A percentile compares a stretch with the other conserved stretches of the same genome.
Conservation (phyloP, 768 basidiomycete genomes). For the Pleurotus djamor region DNA sequence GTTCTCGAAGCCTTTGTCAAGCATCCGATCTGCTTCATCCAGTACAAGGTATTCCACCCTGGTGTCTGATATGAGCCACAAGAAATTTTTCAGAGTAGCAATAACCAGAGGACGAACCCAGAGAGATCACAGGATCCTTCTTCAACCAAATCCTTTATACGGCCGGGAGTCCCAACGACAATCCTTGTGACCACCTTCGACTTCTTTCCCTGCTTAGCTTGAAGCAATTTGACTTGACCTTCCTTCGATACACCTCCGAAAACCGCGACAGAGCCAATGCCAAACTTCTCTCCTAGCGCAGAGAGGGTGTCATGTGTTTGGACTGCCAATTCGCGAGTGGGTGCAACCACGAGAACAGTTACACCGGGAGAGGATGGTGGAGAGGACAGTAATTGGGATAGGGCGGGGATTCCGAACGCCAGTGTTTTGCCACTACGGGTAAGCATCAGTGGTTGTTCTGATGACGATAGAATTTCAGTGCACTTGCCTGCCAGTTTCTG, state of each 20-base stretch:
- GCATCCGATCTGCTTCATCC: slow-evolving; percentile 98
- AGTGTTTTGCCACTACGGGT: slow-evolving; percentile 85
- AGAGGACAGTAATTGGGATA: slow-evolving; percentile 57
- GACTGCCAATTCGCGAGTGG: slow-evolving; percentile 94
- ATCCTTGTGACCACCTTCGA: slow-evolving; percentile 55
- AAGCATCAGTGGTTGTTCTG: no score
- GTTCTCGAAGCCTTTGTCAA: slow-evolving; percentile 98
- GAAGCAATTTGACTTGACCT: slow-evolving; percentile 71
- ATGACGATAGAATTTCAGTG: not conserved
- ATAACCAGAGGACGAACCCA: slow-evolving; percentile 39
- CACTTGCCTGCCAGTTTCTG: slow-evolving; percentile 86
- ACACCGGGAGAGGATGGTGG: slow-evolving; percentile 34
- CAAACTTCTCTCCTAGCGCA: slow-evolving; percentile 69
- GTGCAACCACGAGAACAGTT: slow-evolving; percentile 81
- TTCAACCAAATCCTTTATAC: slow-evolving; percentile 88
- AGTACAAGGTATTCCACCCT: slow-evolving; percentile 91
- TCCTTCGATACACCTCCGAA: slow-evolving; percentile 96
- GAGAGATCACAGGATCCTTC: slow-evolving; percentile 85
- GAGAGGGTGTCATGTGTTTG: slow-evolving; percentile 89
- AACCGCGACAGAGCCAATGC: slow-evolving; percentile 80
- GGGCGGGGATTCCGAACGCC: slow-evolving; percentile 91
- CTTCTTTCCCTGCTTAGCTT: slow-evolving; percentile 34
- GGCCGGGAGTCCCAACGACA: slow-evolving; percentile 94
- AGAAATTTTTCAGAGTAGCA: not conserved
- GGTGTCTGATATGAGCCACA: slow-evolving; percentile 1